Base-by-base conservation (phyloP, 1,139 yeast genomes). In the Candida sp. region DNA sequence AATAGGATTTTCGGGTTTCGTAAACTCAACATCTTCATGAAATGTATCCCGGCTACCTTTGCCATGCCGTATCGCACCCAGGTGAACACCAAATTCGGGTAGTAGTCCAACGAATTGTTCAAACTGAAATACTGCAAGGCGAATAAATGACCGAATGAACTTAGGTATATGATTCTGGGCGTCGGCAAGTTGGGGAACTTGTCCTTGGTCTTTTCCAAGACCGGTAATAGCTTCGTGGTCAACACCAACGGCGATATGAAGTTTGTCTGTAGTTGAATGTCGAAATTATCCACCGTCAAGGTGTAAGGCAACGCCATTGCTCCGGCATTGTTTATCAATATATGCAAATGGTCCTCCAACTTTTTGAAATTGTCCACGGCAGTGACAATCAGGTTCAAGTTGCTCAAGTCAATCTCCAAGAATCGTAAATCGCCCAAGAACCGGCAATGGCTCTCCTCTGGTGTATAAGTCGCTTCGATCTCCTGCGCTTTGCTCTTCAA, bases 61-160 rank as follows among this genome's bases (percentile, higher is more conserved):
- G 96, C 89, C 69, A 85, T 72, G 0, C 91, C 93, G 60, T 89
- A 92, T 42, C 97, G 74, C 51, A 90, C 72, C 88, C 94, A 86
- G 1, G 94, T 85, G 68, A 88, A 90, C 1, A 89, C 43, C 34
- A 86, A 73, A 59, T 85, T 81, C 3, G 97, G 97, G 41, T 63
- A 65, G 61, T 77, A 78, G 57, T 87, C 75, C 67, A 85, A 86
- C n/a, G 74, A 72, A 49, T 76, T 73, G 52, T 74, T 70, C 63
- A 87, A 69, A 46, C 73, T 70, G 62, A 86, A 82, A 58, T 80
- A 79, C 41, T 68, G 69, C 34, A 81, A 64, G 33, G 84, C 83
- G 48, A 88, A 65, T 54, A 77, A 73, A 65, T 90, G 96, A 1
- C 89, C 90, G 22, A 88, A 69, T 1, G 96, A 87, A 17, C 91